Percentiles rank a stretch among this genome's conserved stretches.
Evolutionary conservation across 768 basidiomycete genomes (phyloP).

Genomic region (Mrakia hoshinonis): DNA sequence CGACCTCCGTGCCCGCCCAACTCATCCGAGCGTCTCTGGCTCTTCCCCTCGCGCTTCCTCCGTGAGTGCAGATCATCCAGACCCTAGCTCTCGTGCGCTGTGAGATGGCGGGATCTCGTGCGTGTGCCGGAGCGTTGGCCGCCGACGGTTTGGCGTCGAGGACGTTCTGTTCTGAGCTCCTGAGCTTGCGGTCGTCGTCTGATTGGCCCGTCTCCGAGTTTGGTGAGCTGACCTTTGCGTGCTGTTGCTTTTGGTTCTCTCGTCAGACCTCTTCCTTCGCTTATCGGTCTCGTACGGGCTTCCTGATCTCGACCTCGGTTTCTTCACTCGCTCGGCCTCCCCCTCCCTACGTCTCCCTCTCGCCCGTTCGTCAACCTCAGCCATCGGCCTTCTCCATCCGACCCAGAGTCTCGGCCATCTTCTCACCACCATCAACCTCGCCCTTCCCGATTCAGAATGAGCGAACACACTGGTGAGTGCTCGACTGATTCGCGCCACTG

Average conservation of each 20-base stretch:
- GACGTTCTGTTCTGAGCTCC: neutral
- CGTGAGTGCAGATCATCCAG: no score
- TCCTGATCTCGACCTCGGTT: neutral
- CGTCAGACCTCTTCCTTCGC: neutral
- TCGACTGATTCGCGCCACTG: neutral
- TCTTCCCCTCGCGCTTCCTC: no score
- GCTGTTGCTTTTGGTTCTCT: neutral
- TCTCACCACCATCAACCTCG: neutral
- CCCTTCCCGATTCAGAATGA: neutral
- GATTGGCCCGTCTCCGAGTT: neutral
- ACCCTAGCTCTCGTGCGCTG: no score
- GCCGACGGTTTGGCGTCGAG: no score
- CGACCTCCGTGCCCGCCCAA: no score
- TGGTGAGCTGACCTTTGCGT: neutral
- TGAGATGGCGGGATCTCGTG: no score
- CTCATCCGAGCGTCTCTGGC: no score
- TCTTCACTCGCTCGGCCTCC: neutral
- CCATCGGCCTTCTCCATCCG: neutral
- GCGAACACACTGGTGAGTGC: slow-evolving; percentile 20
- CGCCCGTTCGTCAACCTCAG: neutral
- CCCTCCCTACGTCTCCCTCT: neutral
- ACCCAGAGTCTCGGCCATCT: neutral
- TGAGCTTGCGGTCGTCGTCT: neutral
- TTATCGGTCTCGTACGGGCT: neutral
- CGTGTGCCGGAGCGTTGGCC: no score